phyloP scores from a whole-genome alignment of 2,329 filamentous ascomycete species.

The Onygenales sp. region DNA sequence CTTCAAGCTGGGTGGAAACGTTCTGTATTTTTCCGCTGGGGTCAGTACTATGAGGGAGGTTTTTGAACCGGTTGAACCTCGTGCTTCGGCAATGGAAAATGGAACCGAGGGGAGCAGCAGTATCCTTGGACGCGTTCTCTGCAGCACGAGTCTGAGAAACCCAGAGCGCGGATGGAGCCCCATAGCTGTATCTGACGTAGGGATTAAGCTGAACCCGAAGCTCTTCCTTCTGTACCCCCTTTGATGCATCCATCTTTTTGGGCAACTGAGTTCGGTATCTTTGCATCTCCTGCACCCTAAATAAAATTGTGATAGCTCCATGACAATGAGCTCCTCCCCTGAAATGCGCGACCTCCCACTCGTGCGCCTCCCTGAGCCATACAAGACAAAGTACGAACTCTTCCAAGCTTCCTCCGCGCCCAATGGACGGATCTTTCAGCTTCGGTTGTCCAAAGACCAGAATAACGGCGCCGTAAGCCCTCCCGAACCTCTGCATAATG shows the following conservation, averaged over 20 bases:
- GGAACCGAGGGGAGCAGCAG: neutral
- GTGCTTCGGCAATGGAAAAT: neutral
- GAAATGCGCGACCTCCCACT: constrained; percentile 8
- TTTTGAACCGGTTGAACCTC: neutral
- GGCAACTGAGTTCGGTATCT: neutral
- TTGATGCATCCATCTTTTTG: too few relatives aligned
- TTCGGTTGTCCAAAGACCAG: constrained; percentile 13
- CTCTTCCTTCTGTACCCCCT: neutral
- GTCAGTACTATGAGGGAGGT: neutral
- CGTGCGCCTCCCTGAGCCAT: constrained; percentile 15
- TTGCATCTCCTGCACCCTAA: neutral
- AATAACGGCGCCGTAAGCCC: constrained; percentile 11
- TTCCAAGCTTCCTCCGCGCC: constrained; percentile 8
- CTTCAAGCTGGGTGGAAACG: neutral
- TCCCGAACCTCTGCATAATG: constrained; percentile 20
- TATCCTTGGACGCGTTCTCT: neutral
- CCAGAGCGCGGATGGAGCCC: neutral
- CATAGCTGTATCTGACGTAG: neutral
- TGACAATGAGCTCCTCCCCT: constrained; percentile 5
- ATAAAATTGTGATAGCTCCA: neutral
- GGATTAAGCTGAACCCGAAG: neutral
- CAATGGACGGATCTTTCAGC: constrained; percentile 9
- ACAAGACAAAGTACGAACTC: constrained; percentile 15
- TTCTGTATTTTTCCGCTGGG: neutral
- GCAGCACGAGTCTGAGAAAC: neutral